These are phyloP conservation scores for Mallotus nudiflorus DNA, from an alignment of 345 rosid genomes.

Conservation along the genomic window DNA sequence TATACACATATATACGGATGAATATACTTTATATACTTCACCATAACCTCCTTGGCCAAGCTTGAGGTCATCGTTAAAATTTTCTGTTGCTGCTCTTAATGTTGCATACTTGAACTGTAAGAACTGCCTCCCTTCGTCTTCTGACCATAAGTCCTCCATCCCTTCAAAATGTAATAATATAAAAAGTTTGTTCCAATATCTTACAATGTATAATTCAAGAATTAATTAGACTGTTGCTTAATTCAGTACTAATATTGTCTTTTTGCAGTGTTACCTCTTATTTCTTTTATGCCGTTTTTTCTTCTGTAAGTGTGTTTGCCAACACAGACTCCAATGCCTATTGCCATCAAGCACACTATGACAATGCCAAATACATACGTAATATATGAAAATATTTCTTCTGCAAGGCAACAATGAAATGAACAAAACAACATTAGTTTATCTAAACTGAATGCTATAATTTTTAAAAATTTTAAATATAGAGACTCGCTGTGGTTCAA, in stretches of 20 bases:
- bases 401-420: no score
- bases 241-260: not conserved
- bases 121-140: constrained; percentile 29
- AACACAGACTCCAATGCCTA: constrained; percentile 27
- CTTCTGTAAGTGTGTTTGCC: constrained; percentile 27
- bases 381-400: not conserved
- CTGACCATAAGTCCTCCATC: constrained; percentile 21
- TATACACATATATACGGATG: no score
- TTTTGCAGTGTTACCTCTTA: constrained; percentile 10
- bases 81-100: constrained; percentile 45
- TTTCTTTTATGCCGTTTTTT: not conserved
- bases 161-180: constrained; percentile 7
- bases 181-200: no score
- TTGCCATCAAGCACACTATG: constrained; percentile 17
- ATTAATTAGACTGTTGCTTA: not conserved
- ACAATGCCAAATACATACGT: constrained; percentile 6
- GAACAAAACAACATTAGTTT: not conserved
- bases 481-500: no score
- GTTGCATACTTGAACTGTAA: constrained; percentile 54
- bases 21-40: constrained; percentile 50
- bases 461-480: no score
- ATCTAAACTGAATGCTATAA: no score
- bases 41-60: constrained; percentile 63
- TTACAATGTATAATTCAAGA: no score
- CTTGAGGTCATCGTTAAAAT: constrained; percentile 38